Evolutionary conservation across 192 early-diverging fungal genomes (phyloP).

Genomic region (Pecoramyces ruminantium): DNA sequence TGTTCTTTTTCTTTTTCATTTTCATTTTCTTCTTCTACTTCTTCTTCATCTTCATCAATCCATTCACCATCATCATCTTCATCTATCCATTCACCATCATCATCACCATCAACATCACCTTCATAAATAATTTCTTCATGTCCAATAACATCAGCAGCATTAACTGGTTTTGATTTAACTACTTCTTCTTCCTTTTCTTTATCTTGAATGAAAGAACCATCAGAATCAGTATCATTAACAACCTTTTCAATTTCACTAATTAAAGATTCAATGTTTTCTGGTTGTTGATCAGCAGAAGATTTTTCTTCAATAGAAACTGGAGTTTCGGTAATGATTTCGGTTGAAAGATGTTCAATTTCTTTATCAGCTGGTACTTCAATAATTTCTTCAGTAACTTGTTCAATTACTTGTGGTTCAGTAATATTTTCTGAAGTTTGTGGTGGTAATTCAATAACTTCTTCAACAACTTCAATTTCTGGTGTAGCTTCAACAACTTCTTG

Average conservation of each 20-base stretch:
- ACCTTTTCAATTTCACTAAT: background rate
- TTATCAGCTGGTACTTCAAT: background rate
- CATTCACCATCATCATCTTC: no score
- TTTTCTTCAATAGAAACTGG: background rate
- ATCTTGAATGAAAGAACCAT: background rate
- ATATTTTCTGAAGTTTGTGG: background rate
- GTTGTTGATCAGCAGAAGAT: background rate
- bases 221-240: background rate
- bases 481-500: background rate
- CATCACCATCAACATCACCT: background rate
- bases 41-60: background rate
- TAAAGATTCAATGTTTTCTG: background rate
- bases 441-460: background rate
- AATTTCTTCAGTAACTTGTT: background rate
- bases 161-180: background rate
- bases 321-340: background rate
- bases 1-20: background rate
- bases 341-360: no score
- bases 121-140: background rate
- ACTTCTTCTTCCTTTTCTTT: background rate
- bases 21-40: background rate
- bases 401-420: background rate
- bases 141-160: background rate
- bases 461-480: background rate
- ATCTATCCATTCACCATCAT: background rate